Evolutionary conservation across 495 filamentous ascomycete genomes (phyloP).

Genomic region (Penicillium waksmanii): DNA sequence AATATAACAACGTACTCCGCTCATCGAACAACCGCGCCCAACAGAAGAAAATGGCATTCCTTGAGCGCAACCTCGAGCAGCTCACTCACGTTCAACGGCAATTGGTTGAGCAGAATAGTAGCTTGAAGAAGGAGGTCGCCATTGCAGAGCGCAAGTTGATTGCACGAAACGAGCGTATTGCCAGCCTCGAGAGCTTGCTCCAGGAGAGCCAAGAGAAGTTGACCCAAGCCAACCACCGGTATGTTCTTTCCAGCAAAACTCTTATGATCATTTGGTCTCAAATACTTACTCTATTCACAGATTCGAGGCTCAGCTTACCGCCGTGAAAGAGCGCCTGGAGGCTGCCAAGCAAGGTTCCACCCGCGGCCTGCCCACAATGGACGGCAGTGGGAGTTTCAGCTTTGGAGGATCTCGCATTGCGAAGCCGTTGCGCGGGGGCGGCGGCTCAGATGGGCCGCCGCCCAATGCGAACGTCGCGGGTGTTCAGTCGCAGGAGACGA

Average conservation of each 20-base stretch:
- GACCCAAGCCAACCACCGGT: constrained; percentile 94
- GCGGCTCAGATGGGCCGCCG: constrained; percentile 52
- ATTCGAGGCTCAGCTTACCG: constrained; percentile 95
- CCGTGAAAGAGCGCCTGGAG: constrained; percentile 96
- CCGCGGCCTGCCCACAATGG: constrained; percentile 71
- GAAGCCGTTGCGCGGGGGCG: constrained; percentile 94
- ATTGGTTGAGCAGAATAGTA: constrained; percentile 95
- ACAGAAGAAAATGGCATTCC: constrained; percentile 99
- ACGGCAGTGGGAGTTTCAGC: constrained; percentile 67
- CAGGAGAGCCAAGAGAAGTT: constrained; percentile 98
- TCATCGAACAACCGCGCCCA: constrained; percentile 96
- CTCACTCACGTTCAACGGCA: constrained; percentile 96
- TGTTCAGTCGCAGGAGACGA: constrained; percentile 51
- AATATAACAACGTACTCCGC: constrained; percentile 96
- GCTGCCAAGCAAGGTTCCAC: constrained; percentile 90
- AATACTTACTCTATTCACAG: constrained; percentile 48
- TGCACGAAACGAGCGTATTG: constrained; percentile 94
- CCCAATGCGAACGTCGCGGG: constrained; percentile 37
- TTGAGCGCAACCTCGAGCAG: constrained; percentile 97
- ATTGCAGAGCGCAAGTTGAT: constrained; percentile 97
- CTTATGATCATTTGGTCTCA: neutral
- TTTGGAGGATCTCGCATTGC: constrained; percentile 85
- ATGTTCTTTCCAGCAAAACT: constrained; percentile 37
- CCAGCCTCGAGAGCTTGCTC: constrained; percentile 85
- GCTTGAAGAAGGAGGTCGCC: constrained; percentile 97